These are phyloP conservation scores for Tolypocladium capitatum DNA, from an alignment of 2,329 filamentous ascomycete genomes.

Conservation along the genomic window DNA sequence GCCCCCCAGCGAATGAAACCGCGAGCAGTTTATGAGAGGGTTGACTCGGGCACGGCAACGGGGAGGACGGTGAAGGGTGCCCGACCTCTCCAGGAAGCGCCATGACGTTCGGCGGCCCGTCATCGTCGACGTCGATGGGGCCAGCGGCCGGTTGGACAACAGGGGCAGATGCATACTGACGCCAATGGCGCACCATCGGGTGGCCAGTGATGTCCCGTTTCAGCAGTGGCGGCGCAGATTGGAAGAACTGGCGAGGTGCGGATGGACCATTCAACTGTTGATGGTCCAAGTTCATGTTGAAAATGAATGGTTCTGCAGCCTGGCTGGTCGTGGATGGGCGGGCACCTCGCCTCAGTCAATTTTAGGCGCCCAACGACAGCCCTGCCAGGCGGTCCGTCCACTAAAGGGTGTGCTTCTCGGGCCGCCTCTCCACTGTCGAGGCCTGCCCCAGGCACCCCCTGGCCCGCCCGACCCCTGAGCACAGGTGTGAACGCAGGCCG, in stretches of 20 bases:
- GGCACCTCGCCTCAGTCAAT: background rate
- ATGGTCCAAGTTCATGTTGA: background rate
- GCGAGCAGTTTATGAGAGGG: background rate
- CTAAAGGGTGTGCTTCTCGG: background rate
- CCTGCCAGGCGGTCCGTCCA: background rate
- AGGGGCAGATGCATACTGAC: background rate
- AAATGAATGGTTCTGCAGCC: background rate
- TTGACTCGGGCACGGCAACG: background rate
- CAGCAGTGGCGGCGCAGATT: background rate
- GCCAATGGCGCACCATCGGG: background rate
- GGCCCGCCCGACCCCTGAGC: background rate
- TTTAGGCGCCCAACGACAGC: background rate
- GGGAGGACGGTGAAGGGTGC: background rate
- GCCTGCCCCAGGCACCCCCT: background rate
- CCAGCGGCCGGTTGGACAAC: background rate
- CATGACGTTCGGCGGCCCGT: background rate
- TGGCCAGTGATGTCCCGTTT: background rate
- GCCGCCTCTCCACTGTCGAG: background rate
- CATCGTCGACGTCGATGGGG: background rate
- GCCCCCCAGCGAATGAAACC: background rate
- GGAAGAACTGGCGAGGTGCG: no score
- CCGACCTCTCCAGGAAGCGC: background rate
- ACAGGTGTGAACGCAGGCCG: no score
- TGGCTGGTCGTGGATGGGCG: no score
- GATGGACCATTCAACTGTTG: background rate